Evolutionary conservation across 2,329 filamentous ascomycete species (phyloP), one percentile per base, ranked within the genome.

Genomic region (Xylariales sp.): DNA sequence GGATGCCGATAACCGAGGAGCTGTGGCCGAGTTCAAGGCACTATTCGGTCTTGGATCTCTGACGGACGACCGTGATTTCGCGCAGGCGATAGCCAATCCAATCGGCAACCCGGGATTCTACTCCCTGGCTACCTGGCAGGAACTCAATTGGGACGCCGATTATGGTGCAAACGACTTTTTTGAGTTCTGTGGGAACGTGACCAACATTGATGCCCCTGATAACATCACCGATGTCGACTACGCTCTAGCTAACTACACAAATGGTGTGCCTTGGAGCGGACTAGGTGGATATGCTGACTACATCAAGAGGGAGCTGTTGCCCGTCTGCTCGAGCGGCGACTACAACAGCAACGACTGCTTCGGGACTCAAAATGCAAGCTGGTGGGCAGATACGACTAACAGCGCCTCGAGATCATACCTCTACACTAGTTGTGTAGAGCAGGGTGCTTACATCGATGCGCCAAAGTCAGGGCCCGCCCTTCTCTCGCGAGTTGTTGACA

Each of bases 271-370:
- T 1, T 76, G 73, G 73, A 62, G 61, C 3, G 69, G 69, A 11
- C 58, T 76, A 2, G 73, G 73, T 14, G 69, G 66, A 39, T 76
- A 76, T 47, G 70, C 71, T 5, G 64, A 69, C 44, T 76, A 76
- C 45, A 56, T 77, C 33, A 71, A 74, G 51, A 58, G 61, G 3
- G 57, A 63, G 10, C 58, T 73, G 9, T 53, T 73, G 3, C 64
- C 69, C 0, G 54, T 62, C 1, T 75, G 71, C 42, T 46, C 54
- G 12, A 61, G 56, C 11, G 67, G 64, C 8, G 57, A 66, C 27
- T 60, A 63, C 33, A 60, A 69, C 47, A 68, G 60, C 42, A 59
- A 59, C 8, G 57, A 62, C 10, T 76, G 73, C 47, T 76, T 71
- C 55, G 66, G 56, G 42, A 58, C 54, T 4, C 56, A 59, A 36